A percentile compares a stretch with the other conserved stretches of the same genome.
phyloP scores from a whole-genome alignment of 148 eudicot genomes.

The Nepenthes mirabilis region DNA sequence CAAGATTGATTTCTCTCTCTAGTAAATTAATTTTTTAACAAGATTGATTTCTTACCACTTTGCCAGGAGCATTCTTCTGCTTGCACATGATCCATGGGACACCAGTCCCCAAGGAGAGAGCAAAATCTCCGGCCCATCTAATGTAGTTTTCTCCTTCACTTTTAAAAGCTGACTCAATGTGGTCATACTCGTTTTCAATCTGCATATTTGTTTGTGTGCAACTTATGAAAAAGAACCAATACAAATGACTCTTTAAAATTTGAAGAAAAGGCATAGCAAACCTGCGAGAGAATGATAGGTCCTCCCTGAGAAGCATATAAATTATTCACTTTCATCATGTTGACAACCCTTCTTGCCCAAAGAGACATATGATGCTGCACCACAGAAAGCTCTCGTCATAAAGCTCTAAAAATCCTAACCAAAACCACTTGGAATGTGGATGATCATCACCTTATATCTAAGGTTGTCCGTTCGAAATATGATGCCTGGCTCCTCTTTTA shows the following conservation, averaged over 20 bases:
- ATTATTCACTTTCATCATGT: constrained; percentile 49
- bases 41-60: constrained; percentile 35
- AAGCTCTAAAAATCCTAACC: not conserved
- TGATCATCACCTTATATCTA: constrained; percentile 43
- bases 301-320: constrained; percentile 83
- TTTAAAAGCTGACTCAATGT: constrained; percentile 40
- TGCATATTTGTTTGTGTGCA: constrained; percentile 6
- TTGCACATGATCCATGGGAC: constrained; percentile 98
- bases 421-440: not conserved
- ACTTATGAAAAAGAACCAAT: not conserved
- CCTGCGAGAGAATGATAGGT: constrained; percentile 80
- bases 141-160: constrained; percentile 39
- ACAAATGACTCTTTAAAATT: not conserved
- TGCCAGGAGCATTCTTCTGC: constrained; percentile 60
- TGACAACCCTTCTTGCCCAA: constrained; percentile 30
- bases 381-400: not conserved
- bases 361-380: constrained; percentile 47
- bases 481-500: constrained; percentile 46
- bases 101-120: constrained; percentile 31
- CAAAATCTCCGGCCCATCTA: constrained; percentile 74
- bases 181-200: constrained; percentile 84
- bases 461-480: constrained; percentile 58
- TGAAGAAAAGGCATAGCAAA: constrained; percentile 1
- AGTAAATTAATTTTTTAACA: not conserved
- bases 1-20: not conserved